These are phyloP conservation scores for Apiospora malaysiana DNA, from an alignment of 2,329 filamentous ascomycete species.

Conservation along the genomic window DNA sequence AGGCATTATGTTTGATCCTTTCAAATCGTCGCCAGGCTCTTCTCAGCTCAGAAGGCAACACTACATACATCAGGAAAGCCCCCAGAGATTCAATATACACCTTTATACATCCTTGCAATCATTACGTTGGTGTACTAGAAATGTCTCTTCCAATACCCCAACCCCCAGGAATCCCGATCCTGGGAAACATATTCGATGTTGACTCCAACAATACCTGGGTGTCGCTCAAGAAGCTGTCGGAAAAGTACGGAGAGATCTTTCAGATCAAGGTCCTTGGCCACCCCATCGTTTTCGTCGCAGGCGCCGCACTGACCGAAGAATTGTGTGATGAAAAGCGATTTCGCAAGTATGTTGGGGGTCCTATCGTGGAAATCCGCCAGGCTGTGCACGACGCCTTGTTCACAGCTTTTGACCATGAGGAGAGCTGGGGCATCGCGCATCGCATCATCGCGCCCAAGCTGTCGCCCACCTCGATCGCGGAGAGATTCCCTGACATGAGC, in stretches of 20 bases:
- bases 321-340: constrained; percentile 59
- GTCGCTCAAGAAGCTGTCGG: constrained; percentile 54
- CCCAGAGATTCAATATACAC: background rate
- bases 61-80: background rate
- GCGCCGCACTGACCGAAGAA: constrained; percentile 48
- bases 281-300: constrained; percentile 48
- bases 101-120: background rate
- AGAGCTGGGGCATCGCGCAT: constrained; percentile 56
- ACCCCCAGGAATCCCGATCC: background rate
- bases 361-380: constrained; percentile 57
- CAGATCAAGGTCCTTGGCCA: constrained; percentile 49
- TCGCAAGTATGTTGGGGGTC: constrained; percentile 59
- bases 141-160: constrained; percentile 12
- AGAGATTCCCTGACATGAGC: constrained; percentile 54
- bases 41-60: background rate
- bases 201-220: constrained; percentile 55
- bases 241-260: constrained; percentile 54
- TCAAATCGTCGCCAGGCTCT: background rate
- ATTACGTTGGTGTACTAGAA: background rate
- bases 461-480: constrained; percentile 39
- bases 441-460: constrained; percentile 58
- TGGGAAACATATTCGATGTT: constrained; percentile 59
- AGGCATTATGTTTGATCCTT: background rate
- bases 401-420: constrained; percentile 55
- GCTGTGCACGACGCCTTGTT: constrained; percentile 59